Conservation (phyloP, 768 basidiomycete species). For the Lentinula lateritia region DNA sequence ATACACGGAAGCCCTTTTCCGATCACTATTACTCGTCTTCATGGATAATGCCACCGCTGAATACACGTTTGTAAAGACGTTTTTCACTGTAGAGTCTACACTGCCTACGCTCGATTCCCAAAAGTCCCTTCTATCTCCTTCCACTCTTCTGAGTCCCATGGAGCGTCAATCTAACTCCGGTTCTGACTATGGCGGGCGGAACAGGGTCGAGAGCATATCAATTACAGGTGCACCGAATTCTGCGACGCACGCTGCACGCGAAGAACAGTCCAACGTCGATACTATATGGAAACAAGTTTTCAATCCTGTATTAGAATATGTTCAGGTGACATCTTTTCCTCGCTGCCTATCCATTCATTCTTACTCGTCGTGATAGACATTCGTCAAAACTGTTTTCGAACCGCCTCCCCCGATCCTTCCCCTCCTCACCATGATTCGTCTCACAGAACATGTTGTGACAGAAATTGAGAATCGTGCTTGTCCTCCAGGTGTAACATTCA, state of each 20-base stretch:
- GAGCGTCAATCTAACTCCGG: conserved; percentile 33
- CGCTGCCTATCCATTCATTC: neutral
- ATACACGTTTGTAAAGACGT: conserved; percentile 79
- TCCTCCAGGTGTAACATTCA: conserved; percentile 73
- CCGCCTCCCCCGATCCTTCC: conserved; percentile 70
- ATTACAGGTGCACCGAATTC: conserved; percentile 27
- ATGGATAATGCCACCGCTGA: conserved; percentile 95
- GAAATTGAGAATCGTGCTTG: conserved; percentile 77
- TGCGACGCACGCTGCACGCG: conserved; percentile 40
- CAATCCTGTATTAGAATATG: conserved; percentile 87
- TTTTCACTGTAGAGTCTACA: conserved; percentile 55
- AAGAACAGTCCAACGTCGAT: conserved; percentile 55
- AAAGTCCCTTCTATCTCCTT: conserved; percentile 29
- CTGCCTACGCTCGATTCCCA: conserved; percentile 29
- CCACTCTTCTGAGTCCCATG: conserved; percentile 37
- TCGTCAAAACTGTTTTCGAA: conserved; percentile 63
- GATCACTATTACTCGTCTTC: conserved; percentile 83
- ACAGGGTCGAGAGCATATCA: conserved; percentile 25
- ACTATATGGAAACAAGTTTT: conserved; percentile 88
- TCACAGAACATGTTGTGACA: conserved; percentile 74
- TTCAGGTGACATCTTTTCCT: conserved; percentile 43
- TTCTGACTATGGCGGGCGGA: conserved; percentile 46
- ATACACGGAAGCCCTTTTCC: conserved; percentile 75
- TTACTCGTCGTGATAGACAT: conserved; percentile 39
- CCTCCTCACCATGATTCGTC: conserved; percentile 85